Evolutionary conservation across 139 green algal species (phyloP).

Genomic region (Diplosphaera chodatii): DNA sequence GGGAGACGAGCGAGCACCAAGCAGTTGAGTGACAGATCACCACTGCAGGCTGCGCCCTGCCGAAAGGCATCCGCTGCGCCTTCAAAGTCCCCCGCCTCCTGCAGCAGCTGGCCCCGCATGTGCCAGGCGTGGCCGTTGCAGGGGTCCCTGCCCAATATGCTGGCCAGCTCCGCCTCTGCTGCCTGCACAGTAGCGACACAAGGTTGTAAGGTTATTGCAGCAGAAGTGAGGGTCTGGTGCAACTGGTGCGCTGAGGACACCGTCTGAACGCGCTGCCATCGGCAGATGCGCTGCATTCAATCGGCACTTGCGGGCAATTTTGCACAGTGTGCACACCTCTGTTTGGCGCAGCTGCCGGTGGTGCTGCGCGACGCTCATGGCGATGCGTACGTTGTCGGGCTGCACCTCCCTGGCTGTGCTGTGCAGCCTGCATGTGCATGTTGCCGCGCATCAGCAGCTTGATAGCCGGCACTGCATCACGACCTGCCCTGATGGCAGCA

Average conservation of each 20-base stretch:
- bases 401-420: slow-evolving; percentile 6
- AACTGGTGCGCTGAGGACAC: too few species aligned
- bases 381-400: slow-evolving; percentile 22
- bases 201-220: too few species aligned
- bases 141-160: slow-evolving; percentile 28
- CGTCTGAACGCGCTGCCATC: too few species aligned
- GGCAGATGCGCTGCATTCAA: too few species aligned
- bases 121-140: slow-evolving; percentile 44
- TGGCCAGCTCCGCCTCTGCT: slow-evolving; percentile 24
- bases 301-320: too few species aligned
- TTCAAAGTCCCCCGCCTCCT: slow-evolving; percentile 37
- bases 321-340: not conserved
- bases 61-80: slow-evolving; percentile 31
- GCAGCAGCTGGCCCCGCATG: slow-evolving; percentile 39
- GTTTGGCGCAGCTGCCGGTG: slow-evolving; percentile 12
- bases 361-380: slow-evolving; percentile 19
- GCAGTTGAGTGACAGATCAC: too few species aligned
- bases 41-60: slow-evolving; percentile 11
- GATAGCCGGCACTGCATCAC: too few species aligned
- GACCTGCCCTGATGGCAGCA: too few species aligned
- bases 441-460: too few species aligned
- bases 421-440: slow-evolving; percentile 10
- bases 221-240: too few species aligned
- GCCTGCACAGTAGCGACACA: slow-evolving; percentile 1
- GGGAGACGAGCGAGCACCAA: too few species aligned